Percentiles rank a stretch among this genome's conserved stretches.
phyloP scores from a whole-genome alignment of 106 monocot species.

The Phalaenopsis aphrodite region DNA sequence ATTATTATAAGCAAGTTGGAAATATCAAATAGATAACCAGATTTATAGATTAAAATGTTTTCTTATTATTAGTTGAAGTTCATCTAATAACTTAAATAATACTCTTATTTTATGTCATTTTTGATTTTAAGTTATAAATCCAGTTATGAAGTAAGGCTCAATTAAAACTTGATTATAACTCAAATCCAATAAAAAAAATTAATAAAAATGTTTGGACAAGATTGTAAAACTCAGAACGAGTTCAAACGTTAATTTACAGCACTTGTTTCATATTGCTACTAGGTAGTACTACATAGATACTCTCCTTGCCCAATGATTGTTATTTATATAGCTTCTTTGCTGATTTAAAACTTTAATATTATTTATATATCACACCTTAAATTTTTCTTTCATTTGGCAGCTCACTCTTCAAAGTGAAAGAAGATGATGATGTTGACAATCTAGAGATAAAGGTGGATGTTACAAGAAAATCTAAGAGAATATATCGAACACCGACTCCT shows the following conservation, averaged over 20 bases:
- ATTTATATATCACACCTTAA: neutral
- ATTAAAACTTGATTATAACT: too few relatives aligned
- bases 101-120: too few relatives aligned
- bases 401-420: slow-evolving; percentile 95
- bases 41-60: too few relatives aligned
- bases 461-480: slow-evolving; percentile 69
- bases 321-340: neutral
- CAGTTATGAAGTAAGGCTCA: too few relatives aligned
- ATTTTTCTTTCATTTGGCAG: slow-evolving; percentile 29
- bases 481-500: slow-evolving; percentile 66
- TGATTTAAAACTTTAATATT: neutral
- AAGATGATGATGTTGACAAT: slow-evolving; percentile 95
- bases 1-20: too few relatives aligned
- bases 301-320: neutral
- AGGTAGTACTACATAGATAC: neutral
- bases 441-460: slow-evolving; percentile 74
- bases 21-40: too few relatives aligned
- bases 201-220: too few relatives aligned
- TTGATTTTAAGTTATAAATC: too few relatives aligned
- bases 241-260: neutral
- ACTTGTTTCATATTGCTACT: neutral
- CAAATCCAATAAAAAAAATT: too few relatives aligned
- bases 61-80: too few relatives aligned
- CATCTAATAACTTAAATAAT: too few relatives aligned
- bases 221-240: too few relatives aligned